Base-by-base conservation (phyloP, 2,329 filamentous ascomycete genomes). In the Knufia fluminis region DNA sequence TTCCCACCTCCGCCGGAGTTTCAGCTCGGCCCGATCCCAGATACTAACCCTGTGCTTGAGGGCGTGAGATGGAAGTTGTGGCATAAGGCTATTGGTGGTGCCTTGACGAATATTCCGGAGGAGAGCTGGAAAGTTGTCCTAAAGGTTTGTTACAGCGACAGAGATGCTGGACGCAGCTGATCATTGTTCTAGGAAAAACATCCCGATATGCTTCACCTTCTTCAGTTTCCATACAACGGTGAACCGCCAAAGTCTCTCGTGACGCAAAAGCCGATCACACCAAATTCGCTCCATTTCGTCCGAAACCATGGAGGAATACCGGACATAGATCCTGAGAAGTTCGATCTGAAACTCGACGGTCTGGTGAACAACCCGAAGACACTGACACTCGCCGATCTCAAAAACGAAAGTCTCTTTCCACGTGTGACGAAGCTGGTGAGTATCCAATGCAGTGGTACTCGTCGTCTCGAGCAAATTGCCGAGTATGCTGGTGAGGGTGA, bases 221-320 rank as follows among this genome's bases (percentile, higher is more conserved):
- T 82, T 0, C 73, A 81, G 48, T 82, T 82, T 51, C 79, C 79
- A 0, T 82, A 82, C 61, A 82, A 82, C 33, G 79, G 78, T 0
- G 79, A 83, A 53, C 74, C 79, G 0, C 78, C 78, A 0, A 76
- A 81, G 54, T 70, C 75, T 1, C 68, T 84, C 0, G 72, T 80
- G 0, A 72, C 74, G 0, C 71, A 71, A 14, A 71, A 75, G 19
- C 58, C 62, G 0, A 72, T 86, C 33, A 87, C 83, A 0, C 68
- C 73, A 0, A 87, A 85, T 52, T 56, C 68, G 3, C 66, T 76
- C n/a, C 77, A 81, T 55, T 87, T 85, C 55, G 78, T 87, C 0
- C 72, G 83, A 6, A 87, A 87, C 52, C 83, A 87, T 53, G 82
- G 83, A 8, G 82, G 83, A 0, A 79, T 87, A 16, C 84, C 84